Percentiles rank a stretch among this genome's conserved stretches.
Conservation (phyloP, 345 rosid genomes). For the Kernera saxatilis region DNA sequence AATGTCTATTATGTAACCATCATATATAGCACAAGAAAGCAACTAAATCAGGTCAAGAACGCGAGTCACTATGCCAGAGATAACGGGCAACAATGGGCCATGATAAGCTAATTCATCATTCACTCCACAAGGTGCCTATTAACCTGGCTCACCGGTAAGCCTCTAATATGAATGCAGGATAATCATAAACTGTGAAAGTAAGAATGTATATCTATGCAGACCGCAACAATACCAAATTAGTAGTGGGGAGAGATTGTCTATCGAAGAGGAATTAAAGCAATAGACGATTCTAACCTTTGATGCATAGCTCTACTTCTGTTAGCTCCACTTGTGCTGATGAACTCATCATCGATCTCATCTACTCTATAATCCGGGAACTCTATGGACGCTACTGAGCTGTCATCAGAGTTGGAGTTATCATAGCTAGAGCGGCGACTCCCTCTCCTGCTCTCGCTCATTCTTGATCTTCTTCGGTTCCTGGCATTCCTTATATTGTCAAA, state of each 20-base stretch:
- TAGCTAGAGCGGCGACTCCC: conserved; percentile 62
- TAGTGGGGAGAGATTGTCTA: not conserved
- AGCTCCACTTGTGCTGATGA: conserved; percentile 43
- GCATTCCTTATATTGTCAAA: conserved; percentile 86
- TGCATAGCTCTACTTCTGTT: conserved; percentile 61
- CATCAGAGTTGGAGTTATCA: conserved; percentile 80
- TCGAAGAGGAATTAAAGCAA: not conserved
- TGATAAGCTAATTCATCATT: not conserved
- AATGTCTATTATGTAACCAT: not conserved
- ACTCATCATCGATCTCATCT: conserved; percentile 85
- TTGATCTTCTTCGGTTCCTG: conserved; percentile 80
- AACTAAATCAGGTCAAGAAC: too few relatives aligned
- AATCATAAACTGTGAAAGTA: not conserved
- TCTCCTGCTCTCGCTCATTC: conserved; percentile 66
- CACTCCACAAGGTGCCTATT: not conserved
- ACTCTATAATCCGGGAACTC: conserved; percentile 73
- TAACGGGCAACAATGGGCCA: not conserved
- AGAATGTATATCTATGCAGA: not conserved
- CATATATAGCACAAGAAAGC: conserved; percentile 7
- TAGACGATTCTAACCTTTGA: conserved; percentile 55
- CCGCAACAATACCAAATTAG: not conserved
- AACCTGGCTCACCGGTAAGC: not conserved
- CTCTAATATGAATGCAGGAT: not conserved
- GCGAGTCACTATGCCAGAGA: not conserved
- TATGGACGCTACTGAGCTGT: conserved; percentile 79